Conservation (phyloP, 2,329 filamentous ascomycete genomes). For the Colletotrichum sp. region DNA sequence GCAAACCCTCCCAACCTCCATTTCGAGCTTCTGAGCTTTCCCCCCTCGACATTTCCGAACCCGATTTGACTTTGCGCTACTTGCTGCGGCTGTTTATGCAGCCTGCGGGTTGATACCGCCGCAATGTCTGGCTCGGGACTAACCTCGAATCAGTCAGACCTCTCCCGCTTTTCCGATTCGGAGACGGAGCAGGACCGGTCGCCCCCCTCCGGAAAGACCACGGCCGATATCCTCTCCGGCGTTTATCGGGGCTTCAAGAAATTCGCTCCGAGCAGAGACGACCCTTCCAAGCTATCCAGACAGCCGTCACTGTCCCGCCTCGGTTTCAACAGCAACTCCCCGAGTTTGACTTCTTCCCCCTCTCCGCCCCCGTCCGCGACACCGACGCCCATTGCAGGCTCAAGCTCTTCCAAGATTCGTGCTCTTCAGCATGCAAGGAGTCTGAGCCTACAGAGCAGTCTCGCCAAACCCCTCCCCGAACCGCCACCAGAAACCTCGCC, state of each 20-base stretch:
- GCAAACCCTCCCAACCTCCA: neutral
- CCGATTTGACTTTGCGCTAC: neutral
- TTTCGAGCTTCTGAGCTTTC: neutral
- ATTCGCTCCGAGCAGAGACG: conserved; percentile 47
- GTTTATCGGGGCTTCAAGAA: conserved; percentile 59
- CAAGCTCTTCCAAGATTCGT: conserved; percentile 15
- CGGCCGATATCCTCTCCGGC: conserved; percentile 55
- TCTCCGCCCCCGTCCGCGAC: conserved; percentile 30
- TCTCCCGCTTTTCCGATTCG: conserved; percentile 49
- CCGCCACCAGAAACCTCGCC: conserved; percentile 41
- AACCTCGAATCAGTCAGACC: conserved; percentile 35
- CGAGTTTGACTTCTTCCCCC: conserved; percentile 27
- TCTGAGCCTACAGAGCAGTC: conserved; percentile 60
- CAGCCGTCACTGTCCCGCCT: conserved; percentile 45
- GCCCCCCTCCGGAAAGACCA: conserved; percentile 32
- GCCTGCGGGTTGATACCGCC: conserved; percentile 1
- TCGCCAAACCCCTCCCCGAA: conserved; percentile 62
- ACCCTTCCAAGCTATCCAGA: conserved; percentile 47
- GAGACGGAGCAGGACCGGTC: conserved; percentile 42
- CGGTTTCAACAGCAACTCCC: conserved; percentile 38
- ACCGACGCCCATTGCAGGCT: conserved; percentile 3
- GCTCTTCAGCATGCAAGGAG: conserved; percentile 55
- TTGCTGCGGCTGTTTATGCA: neutral
- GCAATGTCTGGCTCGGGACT: conserved; percentile 31
- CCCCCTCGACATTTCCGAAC: neutral